A percentile compares a stretch with the other conserved stretches of the same genome.
These are phyloP conservation scores for Metarhizium brunneum DNA, from an alignment of 2,329 filamentous ascomycete species.

Conservation along the genomic window DNA sequence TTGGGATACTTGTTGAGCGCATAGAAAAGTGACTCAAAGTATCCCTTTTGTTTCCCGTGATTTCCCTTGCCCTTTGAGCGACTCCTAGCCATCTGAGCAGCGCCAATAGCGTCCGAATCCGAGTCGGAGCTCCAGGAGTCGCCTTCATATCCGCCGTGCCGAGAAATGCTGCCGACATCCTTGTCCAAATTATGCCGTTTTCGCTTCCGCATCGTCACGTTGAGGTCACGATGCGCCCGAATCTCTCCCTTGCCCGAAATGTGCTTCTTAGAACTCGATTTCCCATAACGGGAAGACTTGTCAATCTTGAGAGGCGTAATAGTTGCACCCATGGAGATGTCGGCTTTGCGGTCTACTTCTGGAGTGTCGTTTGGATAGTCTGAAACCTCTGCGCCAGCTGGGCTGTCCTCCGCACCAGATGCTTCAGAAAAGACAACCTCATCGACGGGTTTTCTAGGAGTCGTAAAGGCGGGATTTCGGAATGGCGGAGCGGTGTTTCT, in stretches of 20 bases:
- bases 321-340: slow-evolving; percentile 31
- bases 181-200: slow-evolving; percentile 41
- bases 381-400: slow-evolving; percentile 47
- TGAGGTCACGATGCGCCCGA: slow-evolving; percentile 31
- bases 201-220: slow-evolving; percentile 38
- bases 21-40: slow-evolving; percentile 37
- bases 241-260: slow-evolving; percentile 57
- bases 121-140: slow-evolving; percentile 42
- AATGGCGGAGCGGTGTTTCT: slow-evolving; percentile 41
- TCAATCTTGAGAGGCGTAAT: slow-evolving; percentile 38
- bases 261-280: slow-evolving; percentile 28
- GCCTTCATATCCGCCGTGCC: slow-evolving; percentile 30
- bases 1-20: slow-evolving; percentile 48
- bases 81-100: slow-evolving; percentile 10
- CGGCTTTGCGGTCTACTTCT: slow-evolving; percentile 37
- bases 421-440: slow-evolving; percentile 43
- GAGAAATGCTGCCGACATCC: slow-evolving; percentile 42
- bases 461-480: slow-evolving; percentile 56
- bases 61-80: slow-evolving; percentile 16
- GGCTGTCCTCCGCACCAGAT: slow-evolving; percentile 51
- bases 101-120: slow-evolving; percentile 23
- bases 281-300: slow-evolving; percentile 36
- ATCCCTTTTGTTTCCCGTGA: slow-evolving; percentile 13
- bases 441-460: slow-evolving; percentile 49
- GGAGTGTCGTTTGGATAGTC: slow-evolving; percentile 43